Conservation (phyloP, 306 rosid genomes). For the Vicia villosa region DNA sequence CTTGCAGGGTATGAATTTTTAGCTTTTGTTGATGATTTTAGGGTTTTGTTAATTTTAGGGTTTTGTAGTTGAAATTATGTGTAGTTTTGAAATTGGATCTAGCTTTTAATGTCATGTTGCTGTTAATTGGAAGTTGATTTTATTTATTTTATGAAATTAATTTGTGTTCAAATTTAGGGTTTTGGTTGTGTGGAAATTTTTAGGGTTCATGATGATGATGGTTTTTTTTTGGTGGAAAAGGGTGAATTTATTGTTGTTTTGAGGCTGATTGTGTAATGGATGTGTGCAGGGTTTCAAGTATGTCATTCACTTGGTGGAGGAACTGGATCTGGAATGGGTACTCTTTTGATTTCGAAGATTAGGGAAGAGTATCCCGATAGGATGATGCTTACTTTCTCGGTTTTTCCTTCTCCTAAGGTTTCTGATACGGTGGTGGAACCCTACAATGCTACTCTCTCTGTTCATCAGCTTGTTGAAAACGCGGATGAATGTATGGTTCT, state of each 20-base stretch:
- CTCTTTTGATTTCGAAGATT: slow-evolving; percentile 9
- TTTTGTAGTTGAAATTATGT: too few relatives aligned
- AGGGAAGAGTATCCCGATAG: slow-evolving; percentile 20
- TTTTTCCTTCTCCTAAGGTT: slow-evolving; percentile 12
- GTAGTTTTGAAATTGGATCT: too few relatives aligned
- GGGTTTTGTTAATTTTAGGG: background rate
- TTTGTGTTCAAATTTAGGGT: background rate
- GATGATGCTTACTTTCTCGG: slow-evolving; percentile 10
- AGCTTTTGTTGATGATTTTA: background rate
- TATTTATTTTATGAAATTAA: too few relatives aligned
- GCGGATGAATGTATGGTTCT: slow-evolving; percentile 10
- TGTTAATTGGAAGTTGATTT: background rate
- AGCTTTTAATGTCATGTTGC: background rate
- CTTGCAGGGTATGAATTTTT: background rate
- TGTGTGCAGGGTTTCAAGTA: slow-evolving; percentile 13
- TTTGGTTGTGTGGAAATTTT: too few relatives aligned
- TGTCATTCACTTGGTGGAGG: slow-evolving; percentile 21
- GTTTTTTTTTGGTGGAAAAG: background rate
- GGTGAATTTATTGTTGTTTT: background rate
- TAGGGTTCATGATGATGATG: background rate
- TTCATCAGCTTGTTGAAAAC: slow-evolving; percentile 19
- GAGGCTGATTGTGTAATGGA: background rate
- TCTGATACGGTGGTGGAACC: slow-evolving; percentile 10
- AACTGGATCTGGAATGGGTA: slow-evolving; percentile 25
- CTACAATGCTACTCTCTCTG: slow-evolving; percentile 13